Conservation (phyloP, 75 land plant species). For the Isoetes taiwanensis region DNA sequence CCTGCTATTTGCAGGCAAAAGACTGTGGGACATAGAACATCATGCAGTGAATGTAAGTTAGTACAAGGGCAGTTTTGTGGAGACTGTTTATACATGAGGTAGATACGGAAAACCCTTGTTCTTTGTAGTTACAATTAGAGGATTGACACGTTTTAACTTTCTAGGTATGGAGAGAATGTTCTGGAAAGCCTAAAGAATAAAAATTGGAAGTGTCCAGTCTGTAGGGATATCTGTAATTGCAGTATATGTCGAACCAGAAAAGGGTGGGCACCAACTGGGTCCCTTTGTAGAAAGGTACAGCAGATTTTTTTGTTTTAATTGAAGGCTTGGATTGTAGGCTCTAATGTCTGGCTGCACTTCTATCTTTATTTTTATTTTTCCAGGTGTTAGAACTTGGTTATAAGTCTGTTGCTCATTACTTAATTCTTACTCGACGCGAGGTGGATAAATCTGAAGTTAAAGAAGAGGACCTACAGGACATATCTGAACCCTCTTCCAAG, state of each 20-base stretch:
- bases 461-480: too few species aligned
- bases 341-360: not conserved
- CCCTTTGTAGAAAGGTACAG: slow-evolving; percentile 26
- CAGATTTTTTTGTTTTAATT: not conserved
- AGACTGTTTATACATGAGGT: slow-evolving; percentile 89
- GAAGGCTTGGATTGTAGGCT: not conserved
- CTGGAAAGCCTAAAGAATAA: slow-evolving; percentile 52
- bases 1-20: slow-evolving; percentile 53
- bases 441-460: slow-evolving; percentile 7
- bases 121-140: too few species aligned
- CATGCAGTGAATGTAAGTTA: slow-evolving; percentile 47
- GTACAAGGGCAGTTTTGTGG: slow-evolving; percentile 85
- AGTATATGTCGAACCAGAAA: slow-evolving; percentile 66
- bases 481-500: too few species aligned
- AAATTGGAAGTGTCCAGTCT: slow-evolving; percentile 70
- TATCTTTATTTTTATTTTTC: not conserved
- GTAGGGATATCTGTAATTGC: slow-evolving; percentile 92
- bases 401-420: slow-evolving; percentile 88
- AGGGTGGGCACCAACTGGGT: slow-evolving; percentile 83
- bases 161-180: slow-evolving; percentile 89
- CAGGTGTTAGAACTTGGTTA: slow-evolving; percentile 40
- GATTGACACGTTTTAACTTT: too few species aligned
- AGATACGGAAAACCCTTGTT: not conserved
- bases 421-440: slow-evolving; percentile 51
- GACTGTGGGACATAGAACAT: slow-evolving; percentile 70